phyloP scores from a whole-genome alignment of 2,329 filamentous ascomycete species.

The Fusarium xyrophilum region DNA sequence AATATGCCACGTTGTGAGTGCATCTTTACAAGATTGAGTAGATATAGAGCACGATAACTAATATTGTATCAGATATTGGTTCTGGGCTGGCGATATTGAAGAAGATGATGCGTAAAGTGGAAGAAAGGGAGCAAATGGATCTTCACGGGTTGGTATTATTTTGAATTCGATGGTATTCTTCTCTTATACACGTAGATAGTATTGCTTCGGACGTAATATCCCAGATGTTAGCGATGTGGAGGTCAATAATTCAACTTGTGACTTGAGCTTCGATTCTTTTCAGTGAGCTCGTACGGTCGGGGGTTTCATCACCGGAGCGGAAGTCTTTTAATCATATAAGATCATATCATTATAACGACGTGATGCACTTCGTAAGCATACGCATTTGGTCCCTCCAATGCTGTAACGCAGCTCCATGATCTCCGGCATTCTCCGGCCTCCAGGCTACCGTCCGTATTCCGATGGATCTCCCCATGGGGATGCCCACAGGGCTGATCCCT shows the following conservation, averaged over 20 bases:
- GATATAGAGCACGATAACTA: slow-evolving; percentile 5
- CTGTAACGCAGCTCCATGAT: background rate
- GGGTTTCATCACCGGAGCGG: background rate
- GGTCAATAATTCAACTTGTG: slow-evolving; percentile 27
- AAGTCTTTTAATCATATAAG: background rate
- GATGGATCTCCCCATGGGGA: slow-evolving; percentile 9
- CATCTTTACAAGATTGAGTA: background rate
- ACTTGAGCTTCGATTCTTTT: background rate
- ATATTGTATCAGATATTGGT: slow-evolving; percentile 40
- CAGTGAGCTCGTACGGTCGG: background rate
- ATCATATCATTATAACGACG: background rate
- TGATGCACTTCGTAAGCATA: background rate
- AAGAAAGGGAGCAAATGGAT: background rate
- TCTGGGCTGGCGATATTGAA: slow-evolving; percentile 36
- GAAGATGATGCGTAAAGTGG: slow-evolving; percentile 10
- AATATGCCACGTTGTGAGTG: slow-evolving; percentile 86
- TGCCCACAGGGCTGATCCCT: slow-evolving; percentile 9
- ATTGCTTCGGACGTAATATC: slow-evolving; percentile 30
- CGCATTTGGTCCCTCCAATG: background rate
- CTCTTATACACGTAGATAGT: slow-evolving; percentile 29
- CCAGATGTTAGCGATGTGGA: slow-evolving; percentile 21
- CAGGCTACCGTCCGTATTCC: background rate
- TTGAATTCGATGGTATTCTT: background rate
- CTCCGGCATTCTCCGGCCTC: slow-evolving; percentile 20
- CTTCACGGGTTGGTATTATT: background rate